phyloP scores from a whole-genome alignment of 108 stramenopile species.

The Skeletonema potamos region DNA sequence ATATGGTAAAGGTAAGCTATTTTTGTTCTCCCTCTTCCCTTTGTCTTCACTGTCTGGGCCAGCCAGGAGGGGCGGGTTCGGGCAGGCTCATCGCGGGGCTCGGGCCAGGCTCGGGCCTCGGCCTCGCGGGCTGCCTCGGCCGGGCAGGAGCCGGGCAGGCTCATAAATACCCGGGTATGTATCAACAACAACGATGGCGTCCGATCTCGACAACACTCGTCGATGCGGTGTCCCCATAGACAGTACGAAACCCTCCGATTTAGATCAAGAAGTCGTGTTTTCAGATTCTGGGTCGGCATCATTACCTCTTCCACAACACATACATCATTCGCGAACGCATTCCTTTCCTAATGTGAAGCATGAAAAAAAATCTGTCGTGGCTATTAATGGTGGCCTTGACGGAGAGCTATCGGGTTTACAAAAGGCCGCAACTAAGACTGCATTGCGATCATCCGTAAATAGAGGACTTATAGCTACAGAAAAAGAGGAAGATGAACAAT shows the following conservation, averaged over 20 bases:
- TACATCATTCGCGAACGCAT: neutral
- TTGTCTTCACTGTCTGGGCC: too few relatives aligned
- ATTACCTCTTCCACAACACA: neutral
- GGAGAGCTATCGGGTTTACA: conserved; percentile 33
- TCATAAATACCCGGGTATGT: too few relatives aligned
- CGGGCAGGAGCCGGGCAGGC: too few relatives aligned
- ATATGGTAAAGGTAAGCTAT: too few relatives aligned
- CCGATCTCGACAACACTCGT: conserved; percentile 9
- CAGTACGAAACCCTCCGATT: neutral
- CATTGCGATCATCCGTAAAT: conserved; percentile 1
- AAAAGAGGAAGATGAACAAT: conserved; percentile 23
- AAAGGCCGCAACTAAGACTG: conserved; percentile 34
- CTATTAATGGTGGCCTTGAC: conserved; percentile 11
- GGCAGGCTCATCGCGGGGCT: too few relatives aligned
- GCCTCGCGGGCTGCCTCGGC: too few relatives aligned
- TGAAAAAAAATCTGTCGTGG: neutral
- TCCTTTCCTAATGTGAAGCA: neutral
- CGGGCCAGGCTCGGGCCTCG: too few relatives aligned
- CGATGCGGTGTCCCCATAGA: neutral
- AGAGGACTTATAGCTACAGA: conserved; percentile 1
- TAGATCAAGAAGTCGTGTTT: neutral
- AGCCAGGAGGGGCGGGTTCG: too few relatives aligned
- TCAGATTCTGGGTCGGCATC: neutral
- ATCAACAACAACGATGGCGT: neutral
- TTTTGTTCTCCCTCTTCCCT: too few relatives aligned